A percentile compares a stretch with the other conserved stretches of the same genome.
These are phyloP conservation scores for Ambrosia artemisiifolia DNA, from an alignment of 129 eudicot species.

Conservation along the genomic window DNA sequence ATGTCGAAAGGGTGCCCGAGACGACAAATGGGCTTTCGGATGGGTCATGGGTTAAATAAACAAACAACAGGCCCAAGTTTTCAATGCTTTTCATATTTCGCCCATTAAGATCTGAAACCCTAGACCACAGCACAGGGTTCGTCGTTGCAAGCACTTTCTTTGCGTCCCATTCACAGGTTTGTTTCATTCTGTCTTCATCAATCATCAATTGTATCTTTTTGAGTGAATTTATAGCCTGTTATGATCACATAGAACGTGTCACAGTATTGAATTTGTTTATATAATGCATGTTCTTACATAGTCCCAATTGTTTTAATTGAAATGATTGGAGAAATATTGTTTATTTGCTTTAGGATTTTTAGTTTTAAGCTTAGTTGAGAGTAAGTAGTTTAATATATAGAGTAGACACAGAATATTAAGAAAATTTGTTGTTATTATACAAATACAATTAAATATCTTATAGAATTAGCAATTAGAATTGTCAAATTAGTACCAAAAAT, in stretches of 20 bases:
- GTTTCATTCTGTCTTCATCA: neutral
- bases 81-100: neutral
- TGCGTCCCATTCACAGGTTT: conserved; percentile 17
- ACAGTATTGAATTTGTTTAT: no score
- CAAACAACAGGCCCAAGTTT: neutral
- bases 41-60: neutral
- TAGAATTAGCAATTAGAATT: neutral
- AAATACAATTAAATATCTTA: neutral
- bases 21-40: neutral
- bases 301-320: neutral
- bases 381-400: no score
- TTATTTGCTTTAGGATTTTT: neutral
- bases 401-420: no score
- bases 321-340: conserved; percentile 1
- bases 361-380: neutral
- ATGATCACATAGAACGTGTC: no score
- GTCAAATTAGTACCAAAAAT: neutral
- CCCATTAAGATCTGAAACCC: conserved; percentile 23
- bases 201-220: no score
- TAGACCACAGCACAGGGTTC: neutral
- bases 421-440: no score
- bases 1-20: no score
- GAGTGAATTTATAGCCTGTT: neutral
- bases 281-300: neutral
- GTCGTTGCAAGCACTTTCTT: conserved; percentile 11